Evolutionary conservation across 179 eudicot genomes (phyloP), one percentile per base, ranked within the genome.

Genomic region (Silene vulgaris): DNA sequence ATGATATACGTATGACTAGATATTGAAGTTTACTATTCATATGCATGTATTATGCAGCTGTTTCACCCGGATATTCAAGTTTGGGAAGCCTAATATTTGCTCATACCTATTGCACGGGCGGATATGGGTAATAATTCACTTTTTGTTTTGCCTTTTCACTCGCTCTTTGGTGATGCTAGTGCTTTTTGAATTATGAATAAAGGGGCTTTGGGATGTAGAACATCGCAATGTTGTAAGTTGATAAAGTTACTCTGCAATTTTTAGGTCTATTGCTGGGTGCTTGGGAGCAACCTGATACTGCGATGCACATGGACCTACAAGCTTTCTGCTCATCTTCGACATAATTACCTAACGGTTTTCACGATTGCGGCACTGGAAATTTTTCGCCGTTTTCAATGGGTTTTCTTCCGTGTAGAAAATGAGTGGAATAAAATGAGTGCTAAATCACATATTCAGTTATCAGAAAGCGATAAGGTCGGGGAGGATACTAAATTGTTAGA

Each of bases 291-390:
- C 83, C 86, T 95, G 77, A 82, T 92, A 19, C 82, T 95, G 77
- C 83, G 99, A 12, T 95, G 99, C 85, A 95, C 99, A 9, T 95
- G 99, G 99, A 95, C 99, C 0, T 95, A 95, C 89, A 95, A 95
- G 85, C 86, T 95, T 57, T 95, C 99, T 4, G 96, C 97, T 75
- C 97, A 95, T 92, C 97, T 95, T 60, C 93, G 97, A 5, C 99
- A 92, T 71, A 92, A 92, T 70, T 89, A 95, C 83, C 82, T 92
- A 3, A 92, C 97, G 0, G 88, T 95, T 61, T 92, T 90, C 26
- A 66, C 93, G 5, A 90, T 95, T 52, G 83, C 97, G 12, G 91
- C 95, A 30, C 79, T 95, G 74, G 99, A 92, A 84, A 95, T 90
- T 72, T 76, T 95, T 57, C 96, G 97, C 5, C 90, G 97, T 19